Evolutionary conservation across 2,329 filamentous ascomycete species (phyloP).

Genomic region (Talaromyces marneffei): DNA sequence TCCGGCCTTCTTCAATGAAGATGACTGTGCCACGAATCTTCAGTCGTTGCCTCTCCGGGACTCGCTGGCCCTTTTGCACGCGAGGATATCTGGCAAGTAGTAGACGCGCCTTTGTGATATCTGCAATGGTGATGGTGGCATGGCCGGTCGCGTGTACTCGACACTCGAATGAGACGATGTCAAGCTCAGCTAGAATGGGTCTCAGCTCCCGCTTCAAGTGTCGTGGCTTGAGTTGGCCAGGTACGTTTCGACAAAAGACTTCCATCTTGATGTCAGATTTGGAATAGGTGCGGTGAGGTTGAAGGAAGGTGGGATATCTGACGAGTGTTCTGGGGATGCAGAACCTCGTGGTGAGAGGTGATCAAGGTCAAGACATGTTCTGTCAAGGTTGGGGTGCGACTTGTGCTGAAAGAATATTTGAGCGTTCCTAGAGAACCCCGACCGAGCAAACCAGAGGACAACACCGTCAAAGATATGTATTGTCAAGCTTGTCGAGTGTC

Average conservation of each 20-base stretch:
- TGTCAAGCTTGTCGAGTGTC: neutral
- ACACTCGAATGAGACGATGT: conserved; percentile 20
- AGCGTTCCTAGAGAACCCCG: neutral
- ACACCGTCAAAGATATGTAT: neutral
- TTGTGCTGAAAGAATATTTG: neutral
- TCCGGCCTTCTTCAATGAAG: conserved; percentile 17
- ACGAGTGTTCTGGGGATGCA: neutral
- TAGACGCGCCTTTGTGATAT: conserved; percentile 17
- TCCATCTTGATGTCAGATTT: conserved; percentile 18
- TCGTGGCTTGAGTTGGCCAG: conserved; percentile 18
- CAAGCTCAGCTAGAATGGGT: conserved; percentile 18
- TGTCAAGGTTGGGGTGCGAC: neutral
- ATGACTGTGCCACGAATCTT: conserved; percentile 18
- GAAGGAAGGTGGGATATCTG: neutral
- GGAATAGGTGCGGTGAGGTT: neutral
- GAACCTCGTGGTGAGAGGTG: neutral
- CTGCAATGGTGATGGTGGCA: conserved; percentile 21
- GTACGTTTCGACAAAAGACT: conserved; percentile 24
- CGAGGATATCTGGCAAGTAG: conserved; percentile 18
- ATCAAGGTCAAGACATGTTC: neutral
- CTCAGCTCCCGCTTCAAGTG: conserved; percentile 20
- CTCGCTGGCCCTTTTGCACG: conserved; percentile 11
- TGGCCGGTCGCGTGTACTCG: conserved; percentile 18
- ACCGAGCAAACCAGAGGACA: neutral
- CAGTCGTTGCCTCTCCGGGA: conserved; percentile 11